These are phyloP conservation scores for Fulvia fulva DNA, from an alignment of 2,329 filamentous ascomycete genomes.

Conservation along the genomic window DNA sequence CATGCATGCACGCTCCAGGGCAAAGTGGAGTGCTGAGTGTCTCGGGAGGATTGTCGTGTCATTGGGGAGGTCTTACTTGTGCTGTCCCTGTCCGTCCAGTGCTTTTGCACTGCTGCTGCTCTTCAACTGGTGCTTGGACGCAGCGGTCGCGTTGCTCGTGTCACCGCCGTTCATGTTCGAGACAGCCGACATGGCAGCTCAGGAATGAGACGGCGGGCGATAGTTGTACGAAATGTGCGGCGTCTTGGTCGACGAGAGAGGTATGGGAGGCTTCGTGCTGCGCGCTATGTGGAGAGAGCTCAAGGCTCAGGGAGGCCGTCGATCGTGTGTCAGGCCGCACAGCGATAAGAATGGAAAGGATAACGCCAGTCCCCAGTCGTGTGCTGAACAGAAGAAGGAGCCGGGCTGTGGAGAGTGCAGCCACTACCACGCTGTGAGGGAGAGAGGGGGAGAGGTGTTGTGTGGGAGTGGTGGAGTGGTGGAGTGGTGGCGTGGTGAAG, in stretches of 20 bases:
- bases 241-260: neutral
- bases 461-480: conserved; percentile 2
- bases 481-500: conserved; percentile 1
- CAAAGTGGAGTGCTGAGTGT: neutral
- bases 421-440: no score
- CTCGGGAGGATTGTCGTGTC: conserved; percentile 1
- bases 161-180: conserved; percentile 27
- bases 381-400: neutral
- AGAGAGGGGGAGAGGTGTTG: neutral
- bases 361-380: neutral
- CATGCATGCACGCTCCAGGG: neutral
- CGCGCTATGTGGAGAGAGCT: conserved; percentile 1
- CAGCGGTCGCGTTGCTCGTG: conserved; percentile 4
- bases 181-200: conserved; percentile 27
- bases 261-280: conserved; percentile 5
- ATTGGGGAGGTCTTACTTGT: conserved; percentile 47
- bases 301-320: neutral
- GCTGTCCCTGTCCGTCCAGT: conserved; percentile 50
- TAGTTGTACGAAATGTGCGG: neutral
- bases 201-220: conserved; percentile 13
- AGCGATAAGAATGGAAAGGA: neutral
- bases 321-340: no score
- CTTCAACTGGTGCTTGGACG: conserved; percentile 44
- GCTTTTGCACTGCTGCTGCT: conserved; percentile 49
- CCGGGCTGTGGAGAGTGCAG: neutral